Percentiles rank a stretch among this genome's conserved stretches.
These are phyloP conservation scores for Omphalotus olearius DNA, from an alignment of 1,284 basidiomycete species.

Conservation along the genomic window DNA sequence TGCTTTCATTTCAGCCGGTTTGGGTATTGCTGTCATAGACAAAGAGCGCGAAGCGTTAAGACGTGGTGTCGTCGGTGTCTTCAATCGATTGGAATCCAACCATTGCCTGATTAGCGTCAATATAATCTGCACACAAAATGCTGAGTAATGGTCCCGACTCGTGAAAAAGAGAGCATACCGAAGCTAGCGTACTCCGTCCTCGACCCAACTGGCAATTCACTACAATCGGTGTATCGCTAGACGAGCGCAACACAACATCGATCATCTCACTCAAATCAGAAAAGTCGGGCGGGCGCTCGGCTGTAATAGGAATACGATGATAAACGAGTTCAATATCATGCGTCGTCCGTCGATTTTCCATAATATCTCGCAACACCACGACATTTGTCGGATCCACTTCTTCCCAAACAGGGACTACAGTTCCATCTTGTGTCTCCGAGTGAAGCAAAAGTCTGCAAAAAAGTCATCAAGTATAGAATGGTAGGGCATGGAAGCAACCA, in stretches of 20 bases:
- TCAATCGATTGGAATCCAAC: conserved; percentile 50
- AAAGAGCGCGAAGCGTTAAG: conserved; percentile 25
- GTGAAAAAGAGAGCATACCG: conserved; percentile 44
- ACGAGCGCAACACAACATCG: conserved; percentile 75
- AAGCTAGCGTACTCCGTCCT: conserved; percentile 89
- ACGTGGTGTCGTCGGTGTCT: conserved; percentile 34
- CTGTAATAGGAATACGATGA: conserved; percentile 88
- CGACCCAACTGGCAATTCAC: conserved; percentile 96
- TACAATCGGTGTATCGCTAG: conserved; percentile 78
- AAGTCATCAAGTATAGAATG: neutral
- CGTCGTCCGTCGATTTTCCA: conserved; percentile 56
- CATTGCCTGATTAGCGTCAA: conserved; percentile 86
- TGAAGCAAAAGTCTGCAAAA: conserved; percentile 77
- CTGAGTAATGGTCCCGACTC: neutral
- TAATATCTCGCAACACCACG: conserved; percentile 86
- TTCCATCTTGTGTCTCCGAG: conserved; percentile 84
- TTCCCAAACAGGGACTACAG: conserved; percentile 95
- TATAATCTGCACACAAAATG: conserved; percentile 51
- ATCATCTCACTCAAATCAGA: conserved; percentile 74
- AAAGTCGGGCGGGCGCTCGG: conserved; percentile 70
- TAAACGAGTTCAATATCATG: conserved; percentile 70
- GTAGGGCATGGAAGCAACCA: neutral
- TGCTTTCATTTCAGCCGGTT: conserved; percentile 23
- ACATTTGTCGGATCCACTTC: conserved; percentile 79
- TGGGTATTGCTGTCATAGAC: conserved; percentile 23